phyloP scores from a whole-genome alignment of 192 early-diverging fungal genomes.

The Funneliformis mosseae region DNA sequence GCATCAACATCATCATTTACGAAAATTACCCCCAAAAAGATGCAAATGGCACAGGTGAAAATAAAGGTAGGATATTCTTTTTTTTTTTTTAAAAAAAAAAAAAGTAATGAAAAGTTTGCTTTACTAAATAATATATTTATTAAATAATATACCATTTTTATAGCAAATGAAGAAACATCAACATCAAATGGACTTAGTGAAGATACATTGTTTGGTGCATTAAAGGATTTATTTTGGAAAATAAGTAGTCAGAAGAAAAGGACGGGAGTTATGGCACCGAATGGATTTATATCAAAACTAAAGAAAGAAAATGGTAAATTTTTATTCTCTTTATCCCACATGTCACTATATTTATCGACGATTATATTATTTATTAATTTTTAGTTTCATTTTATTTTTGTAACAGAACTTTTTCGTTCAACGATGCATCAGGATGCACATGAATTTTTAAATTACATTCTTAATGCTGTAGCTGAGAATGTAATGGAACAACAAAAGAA shows the following conservation, averaged over 20 bases:
- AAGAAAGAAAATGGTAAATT: conserved; percentile 88
- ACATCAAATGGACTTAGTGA: conserved; percentile 55
- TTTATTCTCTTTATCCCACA: conserved; percentile 16
- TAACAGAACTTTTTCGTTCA: conserved; percentile 86
- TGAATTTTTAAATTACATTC: conserved; percentile 93
- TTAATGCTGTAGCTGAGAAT: conserved; percentile 92
- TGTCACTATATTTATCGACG: neutral
- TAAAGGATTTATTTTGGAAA: conserved; percentile 84
- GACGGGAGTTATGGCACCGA: conserved; percentile 81
- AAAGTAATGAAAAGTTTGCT: neutral
- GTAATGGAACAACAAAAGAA: conserved; percentile 67
- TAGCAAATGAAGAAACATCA: conserved; percentile 4
- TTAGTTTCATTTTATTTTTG: conserved; percentile 10
- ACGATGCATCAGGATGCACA: conserved; percentile 98
- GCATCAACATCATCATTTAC: conserved; percentile 45
- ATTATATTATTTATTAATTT: neutral
- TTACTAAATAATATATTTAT: neutral
- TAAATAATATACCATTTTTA: neutral
- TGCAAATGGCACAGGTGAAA: neutral
- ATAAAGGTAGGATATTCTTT: neutral
- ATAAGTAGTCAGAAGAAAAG: conserved; percentile 84
- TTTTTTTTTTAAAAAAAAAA: neutral
- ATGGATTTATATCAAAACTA: conserved; percentile 83
- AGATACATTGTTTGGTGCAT: conserved; percentile 81
- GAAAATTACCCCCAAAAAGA: conserved; percentile 28